phyloP scores from a whole-genome alignment of 768 basidiomycete species.

The Cystofilobasidium ferigula region DNA sequence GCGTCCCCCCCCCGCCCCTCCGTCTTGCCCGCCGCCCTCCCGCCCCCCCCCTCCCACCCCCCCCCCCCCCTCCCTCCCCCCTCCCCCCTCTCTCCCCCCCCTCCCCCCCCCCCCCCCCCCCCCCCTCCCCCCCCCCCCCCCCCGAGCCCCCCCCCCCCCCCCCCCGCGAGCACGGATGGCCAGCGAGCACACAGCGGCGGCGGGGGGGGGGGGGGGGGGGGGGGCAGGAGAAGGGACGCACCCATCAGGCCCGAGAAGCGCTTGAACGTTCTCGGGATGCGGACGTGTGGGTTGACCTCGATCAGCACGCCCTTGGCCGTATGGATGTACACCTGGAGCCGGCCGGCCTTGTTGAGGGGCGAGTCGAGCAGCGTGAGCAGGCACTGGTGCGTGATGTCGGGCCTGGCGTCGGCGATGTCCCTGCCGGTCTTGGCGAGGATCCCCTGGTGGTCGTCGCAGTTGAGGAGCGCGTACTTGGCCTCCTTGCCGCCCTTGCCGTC shows the following conservation, averaged over 20 bases:
- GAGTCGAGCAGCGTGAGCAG: slow-evolving; percentile 92
- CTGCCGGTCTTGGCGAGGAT: slow-evolving; percentile 94
- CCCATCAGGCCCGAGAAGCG: slow-evolving; percentile 98
- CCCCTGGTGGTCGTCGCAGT: slow-evolving; percentile 98
- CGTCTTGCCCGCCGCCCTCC: no score
- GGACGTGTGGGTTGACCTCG: slow-evolving; percentile 94
- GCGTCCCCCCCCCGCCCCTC: no score
- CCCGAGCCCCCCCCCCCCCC: no score
- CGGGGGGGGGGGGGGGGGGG: not conserved
- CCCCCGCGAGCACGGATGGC: no score
- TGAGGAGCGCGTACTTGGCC: slow-evolving; percentile 89
- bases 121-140: no score
- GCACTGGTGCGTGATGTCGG: slow-evolving; percentile 99
- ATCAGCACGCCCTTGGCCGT: slow-evolving; percentile 92
- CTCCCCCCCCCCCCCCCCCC: no score
- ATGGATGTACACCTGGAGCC: slow-evolving; percentile 95
- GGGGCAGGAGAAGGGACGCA: slow-evolving; percentile 38
- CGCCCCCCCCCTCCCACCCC: no score
- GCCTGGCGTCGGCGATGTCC: slow-evolving; percentile 97
- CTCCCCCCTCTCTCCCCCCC: no score
- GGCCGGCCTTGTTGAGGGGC: slow-evolving; percentile 91
- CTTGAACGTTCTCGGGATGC: slow-evolving; percentile 97
- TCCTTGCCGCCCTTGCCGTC: slow-evolving; percentile 49
- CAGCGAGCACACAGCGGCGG: no score
- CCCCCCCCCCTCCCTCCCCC: no score